phyloP scores from a whole-genome alignment of 2,329 filamentous ascomycete species.

The Verticillium albo-atrum region DNA sequence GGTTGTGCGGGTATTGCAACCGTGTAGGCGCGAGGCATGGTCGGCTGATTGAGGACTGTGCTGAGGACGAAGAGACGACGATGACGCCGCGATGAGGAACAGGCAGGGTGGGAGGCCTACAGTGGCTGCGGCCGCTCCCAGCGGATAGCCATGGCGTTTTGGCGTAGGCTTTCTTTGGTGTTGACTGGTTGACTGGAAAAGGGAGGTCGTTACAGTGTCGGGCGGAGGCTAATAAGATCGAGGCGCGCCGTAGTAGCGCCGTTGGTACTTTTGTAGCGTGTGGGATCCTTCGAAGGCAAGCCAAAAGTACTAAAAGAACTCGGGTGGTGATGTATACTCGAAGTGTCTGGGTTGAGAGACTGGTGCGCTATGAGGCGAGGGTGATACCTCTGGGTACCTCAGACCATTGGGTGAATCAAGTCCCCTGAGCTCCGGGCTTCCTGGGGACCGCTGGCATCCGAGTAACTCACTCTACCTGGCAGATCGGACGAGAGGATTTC shows the following conservation, averaged over 20 bases:
- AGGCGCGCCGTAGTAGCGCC: not conserved
- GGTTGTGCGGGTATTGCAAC: not conserved
- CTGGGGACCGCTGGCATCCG: not conserved
- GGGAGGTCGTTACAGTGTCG: not conserved
- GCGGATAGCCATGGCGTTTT: not conserved
- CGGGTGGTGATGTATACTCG: not conserved
- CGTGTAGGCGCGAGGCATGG: not conserved
- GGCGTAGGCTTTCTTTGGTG: not conserved
- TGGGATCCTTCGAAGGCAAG: not conserved
- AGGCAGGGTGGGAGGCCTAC: not conserved
- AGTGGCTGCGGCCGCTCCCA: not conserved
- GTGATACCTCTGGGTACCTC: not conserved
- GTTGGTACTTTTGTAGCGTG: not conserved
- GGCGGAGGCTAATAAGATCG: not conserved
- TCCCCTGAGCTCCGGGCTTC: not conserved
- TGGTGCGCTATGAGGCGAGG: not conserved
- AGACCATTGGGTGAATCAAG: no score
- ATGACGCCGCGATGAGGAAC: not conserved
- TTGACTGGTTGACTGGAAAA: not conserved
- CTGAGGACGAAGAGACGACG: no score
- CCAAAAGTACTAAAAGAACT: not conserved
- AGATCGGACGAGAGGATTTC: not conserved
- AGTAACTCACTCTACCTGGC: not conserved
- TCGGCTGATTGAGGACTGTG: not conserved
- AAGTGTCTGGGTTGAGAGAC: not conserved